Percentiles rank a stretch among this genome's conserved stretches.
Conservation (phyloP, 2,329 filamentous ascomycete species). For the Chrysoporthe austroafricana region DNA sequence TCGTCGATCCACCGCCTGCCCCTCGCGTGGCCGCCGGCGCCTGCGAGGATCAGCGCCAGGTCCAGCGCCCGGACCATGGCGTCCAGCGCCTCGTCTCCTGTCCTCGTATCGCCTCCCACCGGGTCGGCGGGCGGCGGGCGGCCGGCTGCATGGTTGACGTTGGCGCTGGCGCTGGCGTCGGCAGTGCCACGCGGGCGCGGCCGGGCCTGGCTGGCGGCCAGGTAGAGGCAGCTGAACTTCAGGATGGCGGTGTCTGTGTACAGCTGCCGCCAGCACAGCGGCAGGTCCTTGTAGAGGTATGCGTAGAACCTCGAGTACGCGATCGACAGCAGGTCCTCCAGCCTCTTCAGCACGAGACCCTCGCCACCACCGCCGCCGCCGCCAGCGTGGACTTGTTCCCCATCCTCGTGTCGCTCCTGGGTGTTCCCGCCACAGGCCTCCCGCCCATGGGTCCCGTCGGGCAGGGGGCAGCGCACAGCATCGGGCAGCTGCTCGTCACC, state of each 20-base stretch:
- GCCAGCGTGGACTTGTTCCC: slow-evolving; percentile 8
- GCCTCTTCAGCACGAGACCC: slow-evolving; percentile 41
- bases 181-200: not conserved
- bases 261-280: slow-evolving; percentile 68
- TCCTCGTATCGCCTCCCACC: slow-evolving; percentile 23
- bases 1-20: slow-evolving; percentile 56
- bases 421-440: not conserved
- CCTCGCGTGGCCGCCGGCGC: slow-evolving; percentile 58
- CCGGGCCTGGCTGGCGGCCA: slow-evolving; percentile 27
- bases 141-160: slow-evolving; percentile 7
- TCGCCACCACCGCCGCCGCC: not conserved
- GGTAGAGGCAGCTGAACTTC: slow-evolving; percentile 51
- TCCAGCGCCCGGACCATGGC: slow-evolving; percentile 70
- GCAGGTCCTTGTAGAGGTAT: slow-evolving; percentile 69
- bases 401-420: not conserved
- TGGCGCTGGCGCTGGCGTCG: not conserved
- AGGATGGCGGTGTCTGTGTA: slow-evolving; percentile 74
- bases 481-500: not conserved
- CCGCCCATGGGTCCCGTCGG: slow-evolving; percentile 6
- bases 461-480: slow-evolving; percentile 1
- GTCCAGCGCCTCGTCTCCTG: slow-evolving; percentile 45
- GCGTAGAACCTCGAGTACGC: slow-evolving; percentile 71
- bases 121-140: not conserved
- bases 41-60: slow-evolving; percentile 75
- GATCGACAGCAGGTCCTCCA: slow-evolving; percentile 61